Evolutionary conservation across 345 rosid genomes (phyloP).

Genomic region (Xanthoceras sorbifolium): DNA sequence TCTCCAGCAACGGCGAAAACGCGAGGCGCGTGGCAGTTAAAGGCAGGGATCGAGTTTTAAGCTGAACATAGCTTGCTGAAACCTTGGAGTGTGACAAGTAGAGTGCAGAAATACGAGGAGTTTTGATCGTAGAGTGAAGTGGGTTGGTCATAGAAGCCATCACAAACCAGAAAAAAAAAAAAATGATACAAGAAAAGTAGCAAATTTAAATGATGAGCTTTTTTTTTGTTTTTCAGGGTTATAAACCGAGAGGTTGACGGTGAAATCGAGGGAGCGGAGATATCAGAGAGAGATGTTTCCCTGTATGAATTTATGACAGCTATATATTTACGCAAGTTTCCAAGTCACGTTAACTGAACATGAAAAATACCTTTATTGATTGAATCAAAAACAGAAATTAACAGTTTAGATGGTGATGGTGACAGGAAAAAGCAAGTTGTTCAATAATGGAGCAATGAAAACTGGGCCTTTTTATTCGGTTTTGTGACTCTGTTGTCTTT

Average conservation of each 20-base stretch:
- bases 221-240: too few relatives aligned
- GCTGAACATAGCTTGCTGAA: constrained; percentile 13
- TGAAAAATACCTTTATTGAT: not conserved
- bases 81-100: constrained; percentile 26
- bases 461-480: not conserved
- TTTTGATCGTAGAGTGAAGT: constrained; percentile 23
- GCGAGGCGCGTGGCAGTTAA: constrained; percentile 22
- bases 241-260: constrained; percentile 8
- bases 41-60: constrained; percentile 26
- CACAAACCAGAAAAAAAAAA: not conserved
- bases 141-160: constrained; percentile 38
- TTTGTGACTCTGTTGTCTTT: constrained; percentile 21
- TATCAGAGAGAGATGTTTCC: constrained; percentile 9
- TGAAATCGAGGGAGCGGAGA: constrained; percentile 30
- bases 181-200: not conserved
- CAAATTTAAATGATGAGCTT: not conserved
- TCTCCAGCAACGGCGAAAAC: constrained; percentile 34
- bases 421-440: not conserved
- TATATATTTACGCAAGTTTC: not conserved
- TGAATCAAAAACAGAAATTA: not conserved
- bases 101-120: constrained; percentile 34
- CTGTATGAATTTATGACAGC: not conserved
- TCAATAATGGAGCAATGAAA: constrained; percentile 8
- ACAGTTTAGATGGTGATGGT: not conserved
- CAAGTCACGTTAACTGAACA: not conserved